Evolutionary conservation across 331 rosid genomes (phyloP).

Genomic region (Stylosanthes scabra): DNA sequence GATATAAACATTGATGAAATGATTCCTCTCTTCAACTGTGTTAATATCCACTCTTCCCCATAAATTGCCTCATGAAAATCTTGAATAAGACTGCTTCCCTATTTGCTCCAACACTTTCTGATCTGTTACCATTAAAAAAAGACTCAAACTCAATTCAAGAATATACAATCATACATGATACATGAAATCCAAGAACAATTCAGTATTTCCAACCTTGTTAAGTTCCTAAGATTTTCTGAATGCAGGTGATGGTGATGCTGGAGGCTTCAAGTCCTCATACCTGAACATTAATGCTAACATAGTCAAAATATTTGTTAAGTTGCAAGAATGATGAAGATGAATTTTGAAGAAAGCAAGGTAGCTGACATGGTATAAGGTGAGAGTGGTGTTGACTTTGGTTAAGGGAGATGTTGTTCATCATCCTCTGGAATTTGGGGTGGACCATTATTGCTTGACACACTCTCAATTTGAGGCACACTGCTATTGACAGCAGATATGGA

Average conservation of each 20-base stretch:
- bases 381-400: conserved; percentile 66
- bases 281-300: conserved; percentile 38
- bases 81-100: conserved; percentile 24
- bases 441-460: conserved; percentile 43
- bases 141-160: conserved; percentile 7
- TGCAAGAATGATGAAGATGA: neutral
- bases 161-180: neutral
- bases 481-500: conserved; percentile 41
- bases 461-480: neutral
- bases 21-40: conserved; percentile 36
- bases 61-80: conserved; percentile 34
- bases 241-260: conserved; percentile 56
- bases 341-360: conserved; percentile 18
- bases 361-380: conserved; percentile 81
- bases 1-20: conserved; percentile 31
- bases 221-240: conserved; percentile 43
- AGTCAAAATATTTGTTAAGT: too few species aligned
- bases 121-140: conserved; percentile 22
- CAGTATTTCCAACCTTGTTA: conserved; percentile 39
- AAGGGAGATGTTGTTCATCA: conserved; percentile 33
- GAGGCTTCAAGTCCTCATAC: conserved; percentile 66
- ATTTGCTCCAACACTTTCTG: conserved; percentile 20
- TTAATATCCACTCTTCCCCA: conserved; percentile 16
- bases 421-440: conserved; percentile 44
- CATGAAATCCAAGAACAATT: too few species aligned